A percentile compares a stretch with the other conserved stretches of the same genome.
These are phyloP conservation scores for Elymus sibiricus DNA, from an alignment of 176 grass and related monocot species.

Conservation along the genomic window DNA sequence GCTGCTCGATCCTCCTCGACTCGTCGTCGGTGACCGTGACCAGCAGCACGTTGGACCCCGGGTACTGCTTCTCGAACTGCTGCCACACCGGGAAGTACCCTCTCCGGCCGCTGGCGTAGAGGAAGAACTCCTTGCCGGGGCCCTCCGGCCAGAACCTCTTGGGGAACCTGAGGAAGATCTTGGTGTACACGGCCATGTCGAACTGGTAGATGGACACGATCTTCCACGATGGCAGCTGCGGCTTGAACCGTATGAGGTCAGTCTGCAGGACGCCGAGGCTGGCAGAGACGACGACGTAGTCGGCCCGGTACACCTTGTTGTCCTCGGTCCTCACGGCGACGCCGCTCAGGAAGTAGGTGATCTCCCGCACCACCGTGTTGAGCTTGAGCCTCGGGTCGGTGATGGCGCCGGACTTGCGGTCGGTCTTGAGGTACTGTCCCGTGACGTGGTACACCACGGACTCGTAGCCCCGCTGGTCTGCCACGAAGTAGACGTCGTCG, in stretches of 20 bases:
- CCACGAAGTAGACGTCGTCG: conserved; percentile 50
- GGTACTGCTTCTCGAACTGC: conserved; percentile 54
- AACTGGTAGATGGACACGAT: conserved; percentile 46
- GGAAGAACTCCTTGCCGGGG: conserved; percentile 50
- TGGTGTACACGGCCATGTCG: conserved; percentile 68
- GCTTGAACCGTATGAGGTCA: conserved; percentile 51
- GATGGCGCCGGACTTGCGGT: conserved; percentile 19
- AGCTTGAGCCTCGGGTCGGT: conserved; percentile 36
- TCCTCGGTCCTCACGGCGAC: conserved; percentile 44
- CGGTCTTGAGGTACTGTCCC: conserved; percentile 35
- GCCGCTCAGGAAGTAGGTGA: not conserved
- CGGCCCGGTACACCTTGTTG: conserved; percentile 31
- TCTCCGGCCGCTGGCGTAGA: conserved; percentile 46
- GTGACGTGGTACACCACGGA: conserved; percentile 45
- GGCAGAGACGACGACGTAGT: conserved; percentile 48
- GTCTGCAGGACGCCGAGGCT: conserved; percentile 67
- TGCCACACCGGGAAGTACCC: conserved; percentile 65
- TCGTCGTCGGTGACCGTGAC: conserved; percentile 69
- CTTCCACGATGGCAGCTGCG: conserved; percentile 49
- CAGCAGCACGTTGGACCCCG: conserved; percentile 41
- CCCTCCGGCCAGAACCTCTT: conserved; percentile 51
- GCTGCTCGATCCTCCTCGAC: conserved; percentile 61
- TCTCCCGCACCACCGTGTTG: conserved; percentile 37
- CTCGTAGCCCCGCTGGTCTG: conserved; percentile 48
- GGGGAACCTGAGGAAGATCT: conserved; percentile 72